Evolutionary conservation across 176 grass and related monocot genomes (phyloP).

Genomic region (Urochloa ruziziensis): DNA sequence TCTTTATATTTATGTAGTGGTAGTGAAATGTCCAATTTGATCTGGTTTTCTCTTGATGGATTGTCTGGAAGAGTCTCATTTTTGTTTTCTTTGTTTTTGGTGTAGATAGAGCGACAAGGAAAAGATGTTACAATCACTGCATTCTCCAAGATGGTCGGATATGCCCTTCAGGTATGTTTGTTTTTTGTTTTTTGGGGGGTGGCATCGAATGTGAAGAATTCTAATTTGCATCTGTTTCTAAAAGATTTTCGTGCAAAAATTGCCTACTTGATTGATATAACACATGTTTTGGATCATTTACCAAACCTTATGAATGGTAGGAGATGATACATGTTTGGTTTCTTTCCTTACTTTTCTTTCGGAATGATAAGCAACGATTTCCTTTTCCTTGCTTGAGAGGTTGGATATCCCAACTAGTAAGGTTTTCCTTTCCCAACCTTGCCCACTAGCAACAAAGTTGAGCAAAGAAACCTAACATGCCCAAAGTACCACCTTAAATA

Average conservation of each 20-base stretch:
- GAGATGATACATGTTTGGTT: background rate
- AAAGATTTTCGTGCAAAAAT: background rate
- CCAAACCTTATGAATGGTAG: background rate
- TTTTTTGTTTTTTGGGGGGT: too few species aligned
- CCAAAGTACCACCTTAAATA: background rate
- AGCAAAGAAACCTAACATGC: background rate
- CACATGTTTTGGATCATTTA: background rate
- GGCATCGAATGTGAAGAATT: background rate
- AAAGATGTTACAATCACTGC: conserved; percentile 94
- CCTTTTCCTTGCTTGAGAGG: background rate
- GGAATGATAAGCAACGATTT: background rate
- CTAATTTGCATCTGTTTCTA: background rate
- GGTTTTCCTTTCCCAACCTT: background rate
- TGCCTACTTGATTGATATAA: background rate
- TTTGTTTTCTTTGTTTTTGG: background rate
- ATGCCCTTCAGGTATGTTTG: conserved; percentile 86
- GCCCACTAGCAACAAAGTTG: background rate
- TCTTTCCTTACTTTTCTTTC: background rate
- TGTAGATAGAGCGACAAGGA: conserved; percentile 82
- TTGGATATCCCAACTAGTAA: background rate
- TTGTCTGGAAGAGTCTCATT: background rate
- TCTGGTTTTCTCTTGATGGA: background rate
- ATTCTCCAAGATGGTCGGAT: conserved; percentile 98
- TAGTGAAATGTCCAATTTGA: background rate
- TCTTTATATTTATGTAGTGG: background rate